Percentiles rank a stretch among this genome's conserved stretches.
Conservation (phyloP, 345 rosid species). For the Rhodomyrtus tomentosa region DNA sequence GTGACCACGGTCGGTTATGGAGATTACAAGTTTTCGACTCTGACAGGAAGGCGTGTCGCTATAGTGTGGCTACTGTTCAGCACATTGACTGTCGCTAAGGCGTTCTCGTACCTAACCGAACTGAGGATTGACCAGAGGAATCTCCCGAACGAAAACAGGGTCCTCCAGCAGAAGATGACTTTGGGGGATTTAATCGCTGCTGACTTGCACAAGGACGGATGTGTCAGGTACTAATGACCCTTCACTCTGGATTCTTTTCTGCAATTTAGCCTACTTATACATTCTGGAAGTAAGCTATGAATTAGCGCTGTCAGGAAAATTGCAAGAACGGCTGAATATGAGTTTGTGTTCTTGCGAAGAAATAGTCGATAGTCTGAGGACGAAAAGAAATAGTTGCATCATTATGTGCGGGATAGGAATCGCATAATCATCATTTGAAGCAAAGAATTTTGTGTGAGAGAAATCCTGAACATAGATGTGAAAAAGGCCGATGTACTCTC, state of each 20-base stretch:
- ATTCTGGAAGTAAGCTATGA: background rate
- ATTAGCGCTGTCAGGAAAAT: background rate
- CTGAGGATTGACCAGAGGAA: slow-evolving; percentile 43
- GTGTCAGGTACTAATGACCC: slow-evolving; percentile 33
- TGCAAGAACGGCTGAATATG: background rate
- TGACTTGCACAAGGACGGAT: slow-evolving; percentile 51
- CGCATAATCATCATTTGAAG: background rate
- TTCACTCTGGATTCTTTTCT: background rate
- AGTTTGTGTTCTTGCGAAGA: background rate
- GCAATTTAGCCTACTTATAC: background rate
- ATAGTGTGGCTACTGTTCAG: slow-evolving; percentile 45
- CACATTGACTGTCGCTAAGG: slow-evolving; percentile 54
- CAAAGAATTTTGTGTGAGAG: background rate
- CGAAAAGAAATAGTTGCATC: background rate
- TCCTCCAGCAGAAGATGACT: slow-evolving; percentile 48
- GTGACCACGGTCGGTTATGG: slow-evolving; percentile 65
- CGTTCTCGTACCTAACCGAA: slow-evolving; percentile 42
- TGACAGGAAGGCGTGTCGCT: slow-evolving; percentile 45
- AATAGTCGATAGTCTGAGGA: no score
- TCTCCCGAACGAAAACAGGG: slow-evolving; percentile 44
- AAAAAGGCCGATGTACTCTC: background rate
- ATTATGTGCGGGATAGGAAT: background rate
- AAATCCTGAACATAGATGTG: background rate
- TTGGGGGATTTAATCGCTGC: slow-evolving; percentile 61
- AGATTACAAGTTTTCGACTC: slow-evolving; percentile 31